Conservation (phyloP, 2,329 filamentous ascomycete species). For the Aspergillus viridinutans region DNA sequence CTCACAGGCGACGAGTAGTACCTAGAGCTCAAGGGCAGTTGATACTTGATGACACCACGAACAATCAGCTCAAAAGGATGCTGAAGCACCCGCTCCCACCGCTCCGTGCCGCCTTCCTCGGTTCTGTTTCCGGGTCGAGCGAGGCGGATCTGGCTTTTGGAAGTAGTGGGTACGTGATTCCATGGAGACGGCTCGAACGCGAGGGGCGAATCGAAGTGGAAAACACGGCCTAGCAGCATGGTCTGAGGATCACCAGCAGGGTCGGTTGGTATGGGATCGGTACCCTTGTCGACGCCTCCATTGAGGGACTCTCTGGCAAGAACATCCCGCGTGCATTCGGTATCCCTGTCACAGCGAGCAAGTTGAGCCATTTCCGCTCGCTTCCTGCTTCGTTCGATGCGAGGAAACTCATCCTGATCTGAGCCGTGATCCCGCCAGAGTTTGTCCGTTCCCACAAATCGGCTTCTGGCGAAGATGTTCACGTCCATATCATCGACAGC, state of each 20-base stretch:
- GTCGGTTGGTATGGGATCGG: conserved; percentile 58
- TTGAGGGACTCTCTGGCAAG: conserved; percentile 5
- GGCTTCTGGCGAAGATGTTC: conserved; percentile 91
- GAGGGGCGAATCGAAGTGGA: conserved; percentile 79
- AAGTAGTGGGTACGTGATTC: conserved; percentile 65
- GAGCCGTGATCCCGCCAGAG: conserved; percentile 35
- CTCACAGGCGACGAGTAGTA: conserved; percentile 49
- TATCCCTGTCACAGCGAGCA: conserved; percentile 22
- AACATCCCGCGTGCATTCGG: conserved; percentile 15
- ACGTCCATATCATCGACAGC: conserved; percentile 82
- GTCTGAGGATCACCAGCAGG: conserved; percentile 65
- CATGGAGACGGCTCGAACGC: conserved; percentile 88
- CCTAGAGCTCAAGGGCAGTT: conserved; percentile 56
- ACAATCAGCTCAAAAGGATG: conserved; percentile 93
- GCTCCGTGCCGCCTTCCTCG: conserved; percentile 70
- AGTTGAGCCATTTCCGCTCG: conserved; percentile 28
- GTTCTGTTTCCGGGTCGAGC: conserved; percentile 83
- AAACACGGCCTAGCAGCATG: conserved; percentile 86
- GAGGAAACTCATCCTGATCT: conserved; percentile 26
- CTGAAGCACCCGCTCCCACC: conserved; percentile 86
- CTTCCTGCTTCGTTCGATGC: conserved; percentile 29
- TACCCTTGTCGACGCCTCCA: conserved; percentile 50
- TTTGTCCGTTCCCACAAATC: conserved; percentile 66
- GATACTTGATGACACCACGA: conserved; percentile 84
- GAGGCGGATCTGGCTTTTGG: conserved; percentile 79